Base-by-base conservation (phyloP, 148 eudicot species). In the Persicaria tinctoria region DNA sequence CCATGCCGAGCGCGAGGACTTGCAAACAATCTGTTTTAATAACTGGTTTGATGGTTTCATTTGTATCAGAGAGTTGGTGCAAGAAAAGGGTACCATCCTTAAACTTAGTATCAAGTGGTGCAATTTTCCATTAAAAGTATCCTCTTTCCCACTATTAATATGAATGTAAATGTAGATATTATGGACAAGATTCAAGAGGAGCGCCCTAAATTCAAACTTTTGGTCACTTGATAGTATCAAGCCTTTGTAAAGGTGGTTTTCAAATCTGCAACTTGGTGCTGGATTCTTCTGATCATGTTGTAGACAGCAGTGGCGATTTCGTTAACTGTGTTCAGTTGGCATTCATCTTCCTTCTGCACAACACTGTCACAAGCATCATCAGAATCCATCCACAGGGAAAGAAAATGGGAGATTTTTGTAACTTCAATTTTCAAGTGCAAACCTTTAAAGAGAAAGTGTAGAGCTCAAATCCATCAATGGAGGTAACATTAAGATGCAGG, bases 391-490 rank as follows among this genome's bases (percentile, higher is more conserved):
- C 2, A 8, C 4, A 4, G 20, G 1, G 2, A 56, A 27, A 44
- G 8, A 48, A 32, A 70, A 17, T 47, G 49, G 17, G 8, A 8
- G 17, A 50, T 48, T 11, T 6, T 16, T 38, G 17, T 51, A 13
- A 76, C 41, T 45, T 66, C 5, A 62, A 44, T 17, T 45, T 45
- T 66, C 5, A 62, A 44, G 18, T 45, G 77, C 76, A 9, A 51
- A 88, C 91, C 91, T 86, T 88, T 10, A 83, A 85, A 60, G 79
- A 82, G 73, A 88, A 76, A 48, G 89, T 66, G 80, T 78, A 84
- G 64, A 88, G 82, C 7, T 83, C 85, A 69, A 80, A 75, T 6
- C 76, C 71, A 76, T 86, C 84, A 76, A 73, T 79, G 13, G 87
- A 79, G 23, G 89, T 84, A 75, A 88, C 78, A 74, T 81, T 88